These are phyloP conservation scores for Arabis alpina DNA, from an alignment of 345 rosid species.

Conservation along the genomic window DNA sequence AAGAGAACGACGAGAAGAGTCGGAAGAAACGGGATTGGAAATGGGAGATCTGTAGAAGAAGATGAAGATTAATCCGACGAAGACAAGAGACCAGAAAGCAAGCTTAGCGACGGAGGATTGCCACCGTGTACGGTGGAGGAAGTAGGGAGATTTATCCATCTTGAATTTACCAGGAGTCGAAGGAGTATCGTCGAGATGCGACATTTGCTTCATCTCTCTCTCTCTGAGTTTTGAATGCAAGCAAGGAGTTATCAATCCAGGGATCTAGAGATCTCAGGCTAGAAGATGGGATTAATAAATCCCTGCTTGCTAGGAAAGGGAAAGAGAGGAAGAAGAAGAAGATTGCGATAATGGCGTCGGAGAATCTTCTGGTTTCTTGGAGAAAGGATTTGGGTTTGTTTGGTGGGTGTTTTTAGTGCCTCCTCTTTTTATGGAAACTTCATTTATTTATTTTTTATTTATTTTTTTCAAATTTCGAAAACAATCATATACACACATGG, in stretches of 20 bases:
- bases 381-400: constrained; percentile 35
- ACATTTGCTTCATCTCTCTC: constrained; percentile 59
- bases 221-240: too few relatives aligned
- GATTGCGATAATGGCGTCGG: constrained; percentile 30
- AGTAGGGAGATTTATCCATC: constrained; percentile 75
- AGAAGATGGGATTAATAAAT: too few relatives aligned
- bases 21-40: constrained; percentile 58
- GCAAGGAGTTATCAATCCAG: too few relatives aligned
- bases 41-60: constrained; percentile 74
- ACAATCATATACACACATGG: neutral
- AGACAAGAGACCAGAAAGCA: constrained; percentile 81
- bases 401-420: constrained; percentile 39
- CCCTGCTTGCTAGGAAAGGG: too few relatives aligned
- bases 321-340: neutral
- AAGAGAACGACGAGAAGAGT: constrained; percentile 76
- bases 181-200: constrained; percentile 70
- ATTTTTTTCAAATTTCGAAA: neutral
- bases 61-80: constrained; percentile 65
- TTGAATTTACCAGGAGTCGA: constrained; percentile 95
- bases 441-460: neutral
- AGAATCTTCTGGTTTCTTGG: constrained; percentile 57
- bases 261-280: too few relatives aligned
- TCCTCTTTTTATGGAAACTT: constrained; percentile 14
- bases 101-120: constrained; percentile 76
- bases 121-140: constrained; percentile 57